Evolutionary conservation across 768 basidiomycete genomes (phyloP).

Genomic region (Podaxis sp.): DNA sequence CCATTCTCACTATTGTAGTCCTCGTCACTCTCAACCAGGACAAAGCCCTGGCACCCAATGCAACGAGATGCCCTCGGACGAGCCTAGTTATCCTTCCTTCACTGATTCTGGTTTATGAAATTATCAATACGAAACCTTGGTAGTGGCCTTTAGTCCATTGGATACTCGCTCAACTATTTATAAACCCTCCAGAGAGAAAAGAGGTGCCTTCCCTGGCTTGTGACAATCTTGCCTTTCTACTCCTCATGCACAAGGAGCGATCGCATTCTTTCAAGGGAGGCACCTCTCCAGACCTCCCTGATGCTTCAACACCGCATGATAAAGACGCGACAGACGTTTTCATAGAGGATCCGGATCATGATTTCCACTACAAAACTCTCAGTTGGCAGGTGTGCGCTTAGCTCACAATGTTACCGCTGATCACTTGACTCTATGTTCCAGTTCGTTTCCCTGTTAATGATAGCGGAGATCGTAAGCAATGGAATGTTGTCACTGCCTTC

Average conservation of each 20-base stretch:
- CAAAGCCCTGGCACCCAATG: too few relatives aligned
- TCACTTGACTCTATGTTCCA: conserved; percentile 15
- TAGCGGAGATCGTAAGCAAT: conserved; percentile 56
- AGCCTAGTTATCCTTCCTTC: too few relatives aligned
- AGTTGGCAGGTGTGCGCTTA: conserved; percentile 41
- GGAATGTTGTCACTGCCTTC: conserved; percentile 54
- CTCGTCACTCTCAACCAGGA: too few relatives aligned
- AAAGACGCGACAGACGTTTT: conserved; percentile 37
- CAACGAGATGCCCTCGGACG: too few relatives aligned
- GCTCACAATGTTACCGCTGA: background rate
- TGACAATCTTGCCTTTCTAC: background rate
- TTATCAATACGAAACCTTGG: too few relatives aligned
- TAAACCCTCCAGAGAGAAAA: background rate
- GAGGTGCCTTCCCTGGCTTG: background rate
- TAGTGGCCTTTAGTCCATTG: too few relatives aligned
- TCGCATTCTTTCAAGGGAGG: background rate
- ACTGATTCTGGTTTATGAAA: too few relatives aligned
- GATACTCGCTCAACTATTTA: background rate
- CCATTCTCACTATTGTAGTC: too few relatives aligned
- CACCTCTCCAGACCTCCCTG: background rate
- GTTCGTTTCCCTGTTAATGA: conserved; percentile 52
- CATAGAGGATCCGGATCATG: conserved; percentile 38
- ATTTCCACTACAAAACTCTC: conserved; percentile 52
- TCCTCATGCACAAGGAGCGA: background rate
- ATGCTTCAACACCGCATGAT: background rate